These are phyloP conservation scores for Metarhizium sp. DNA, from an alignment of 2,329 filamentous ascomycete genomes.

Conservation along the genomic window DNA sequence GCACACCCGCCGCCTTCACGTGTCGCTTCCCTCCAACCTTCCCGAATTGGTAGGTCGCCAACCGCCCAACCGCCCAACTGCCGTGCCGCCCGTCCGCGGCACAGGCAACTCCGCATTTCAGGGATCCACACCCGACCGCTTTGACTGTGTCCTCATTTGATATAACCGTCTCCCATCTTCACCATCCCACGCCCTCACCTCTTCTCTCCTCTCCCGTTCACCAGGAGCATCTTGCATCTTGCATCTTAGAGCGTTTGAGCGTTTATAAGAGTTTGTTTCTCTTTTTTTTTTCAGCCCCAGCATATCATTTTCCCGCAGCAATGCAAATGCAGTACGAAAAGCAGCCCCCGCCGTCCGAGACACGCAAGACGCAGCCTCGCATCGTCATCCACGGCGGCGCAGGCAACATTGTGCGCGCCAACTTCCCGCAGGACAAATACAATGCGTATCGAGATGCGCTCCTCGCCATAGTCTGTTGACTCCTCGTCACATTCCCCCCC, in stretches of 20 bases:
- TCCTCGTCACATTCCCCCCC: too few species aligned
- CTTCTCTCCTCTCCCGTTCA: background rate
- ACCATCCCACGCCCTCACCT: background rate
- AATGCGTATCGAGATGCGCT: slow-evolving; percentile 50
- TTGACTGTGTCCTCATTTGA: too few species aligned
- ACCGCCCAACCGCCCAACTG: background rate
- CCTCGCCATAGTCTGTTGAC: slow-evolving; percentile 43
- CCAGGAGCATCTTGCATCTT: background rate
- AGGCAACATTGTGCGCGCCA: slow-evolving; percentile 54
- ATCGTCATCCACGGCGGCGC: slow-evolving; percentile 67
- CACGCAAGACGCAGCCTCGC: slow-evolving; percentile 35
- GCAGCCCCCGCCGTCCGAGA: background rate
- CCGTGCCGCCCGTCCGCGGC: background rate
- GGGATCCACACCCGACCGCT: background rate
- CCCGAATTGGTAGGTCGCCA: slow-evolving; percentile 1
- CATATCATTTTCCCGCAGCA: background rate
- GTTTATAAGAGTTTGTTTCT: background rate
- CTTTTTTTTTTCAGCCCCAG: too few species aligned
- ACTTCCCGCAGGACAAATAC: slow-evolving; percentile 49
- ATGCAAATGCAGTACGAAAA: slow-evolving; percentile 31
- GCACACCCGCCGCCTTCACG: too few species aligned
- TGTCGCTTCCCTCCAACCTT: background rate
- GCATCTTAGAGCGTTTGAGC: background rate
- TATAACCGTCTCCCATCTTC: too few species aligned
- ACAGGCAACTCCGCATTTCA: background rate